Percentiles rank a stretch among this genome's conserved stretches.
phyloP scores from a whole-genome alignment of 2,329 filamentous ascomycete genomes.

The Didymella exigua region DNA sequence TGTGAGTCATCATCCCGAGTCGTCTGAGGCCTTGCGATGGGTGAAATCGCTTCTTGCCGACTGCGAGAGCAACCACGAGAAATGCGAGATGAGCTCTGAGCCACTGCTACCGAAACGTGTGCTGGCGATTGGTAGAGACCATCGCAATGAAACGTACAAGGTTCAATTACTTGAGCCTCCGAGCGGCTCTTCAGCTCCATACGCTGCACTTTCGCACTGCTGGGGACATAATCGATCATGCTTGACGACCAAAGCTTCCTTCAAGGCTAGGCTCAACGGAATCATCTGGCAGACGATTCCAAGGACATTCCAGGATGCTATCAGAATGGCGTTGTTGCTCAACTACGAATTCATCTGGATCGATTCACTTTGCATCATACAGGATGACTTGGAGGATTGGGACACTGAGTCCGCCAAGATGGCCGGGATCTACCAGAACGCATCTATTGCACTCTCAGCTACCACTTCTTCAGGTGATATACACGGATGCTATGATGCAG shows the following conservation, averaged over 20 bases:
- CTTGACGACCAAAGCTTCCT: neutral
- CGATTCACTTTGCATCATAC: no score
- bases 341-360: constrained; percentile 27
- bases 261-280: no score
- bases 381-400: constrained; percentile 23
- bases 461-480: constrained; percentile 8
- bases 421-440: constrained; percentile 22
- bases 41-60: constrained; percentile 4
- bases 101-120: constrained; percentile 22
- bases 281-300: neutral
- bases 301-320: constrained; percentile 18
- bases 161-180: constrained; percentile 9
- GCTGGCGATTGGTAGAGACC: constrained; percentile 2
- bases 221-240: neutral
- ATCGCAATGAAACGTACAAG: neutral
- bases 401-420: constrained; percentile 23
- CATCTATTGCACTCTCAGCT: constrained; percentile 7
- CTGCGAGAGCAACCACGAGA: constrained; percentile 14
- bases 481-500: constrained; percentile 2
- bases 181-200: neutral
- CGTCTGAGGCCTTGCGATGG: constrained; percentile 17
- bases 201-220: constrained; percentile 5
- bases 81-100: constrained; percentile 10
- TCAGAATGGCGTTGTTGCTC: constrained; percentile 9
- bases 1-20: constrained; percentile 19